Base-by-base conservation (phyloP, 306 rosid species). In the Neltuma alba region DNA sequence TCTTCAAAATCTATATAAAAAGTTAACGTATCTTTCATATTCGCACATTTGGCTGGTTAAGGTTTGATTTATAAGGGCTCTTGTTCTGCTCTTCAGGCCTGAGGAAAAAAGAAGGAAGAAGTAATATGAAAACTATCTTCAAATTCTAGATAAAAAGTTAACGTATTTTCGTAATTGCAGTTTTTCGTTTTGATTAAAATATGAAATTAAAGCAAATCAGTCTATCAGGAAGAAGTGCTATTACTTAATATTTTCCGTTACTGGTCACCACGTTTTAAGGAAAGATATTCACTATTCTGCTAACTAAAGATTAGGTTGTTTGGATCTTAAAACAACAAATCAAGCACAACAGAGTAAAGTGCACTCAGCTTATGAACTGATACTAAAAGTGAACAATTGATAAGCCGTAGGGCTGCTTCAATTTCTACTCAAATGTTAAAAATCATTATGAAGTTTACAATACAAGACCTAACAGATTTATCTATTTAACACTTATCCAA, bases 191-290 rank as follows among this genome's bases (percentile, higher is more conserved):
- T n/a, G 44, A 62, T 57, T 71, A 9, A 45, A 55, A 76, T 57
- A 50, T 37, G 54, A 69, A 41, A 57, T 40, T 66, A 67, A 14
- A 73, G 30, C 25, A 3, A 47, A 9, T 42, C n/a, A 45, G 18
- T 70, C 36, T 50, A 2, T 38, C 27, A 16, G 12, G 58, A 16
- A 55, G 44, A 72, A 84, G 9, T 77, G 42, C 79, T 27, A 7
- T 61, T 64, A 23, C 76, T 71, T 80, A 42, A 71, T 16, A 21
- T 12, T 80, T 78, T 71, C 79, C 13, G 72, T 84, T 75, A 13
- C 36, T 52, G 25, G 58, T 50, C 80, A 38, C 23, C 20, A 25
- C 28, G n/a, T n/a, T 52, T 62, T 21, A 54, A 63, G 36, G 36
- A 6, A 57, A n/a, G 72, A 75, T 84, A 18, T n/a, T 48, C 23